Conservation (phyloP, 2,329 filamentous ascomycete genomes). For the Colletotrichum magnum region DNA sequence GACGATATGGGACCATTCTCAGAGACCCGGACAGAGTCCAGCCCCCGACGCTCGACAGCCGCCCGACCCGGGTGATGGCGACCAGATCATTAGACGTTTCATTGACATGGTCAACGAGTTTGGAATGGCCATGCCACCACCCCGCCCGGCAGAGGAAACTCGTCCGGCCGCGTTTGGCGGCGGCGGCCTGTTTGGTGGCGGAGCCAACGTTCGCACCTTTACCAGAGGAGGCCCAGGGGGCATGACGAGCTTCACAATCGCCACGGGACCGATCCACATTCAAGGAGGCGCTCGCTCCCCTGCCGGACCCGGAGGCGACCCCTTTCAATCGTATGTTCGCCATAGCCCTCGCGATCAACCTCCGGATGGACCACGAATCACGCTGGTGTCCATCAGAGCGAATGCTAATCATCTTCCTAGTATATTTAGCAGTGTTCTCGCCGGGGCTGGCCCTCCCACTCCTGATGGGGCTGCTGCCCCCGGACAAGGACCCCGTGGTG, state of each 20-base stretch:
- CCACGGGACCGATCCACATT: conserved; percentile 53
- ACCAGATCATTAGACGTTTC: conserved; percentile 59
- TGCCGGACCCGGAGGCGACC: conserved; percentile 47
- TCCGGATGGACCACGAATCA: conserved; percentile 36
- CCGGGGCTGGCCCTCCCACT: conserved; percentile 54
- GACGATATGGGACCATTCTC: conserved; percentile 46
- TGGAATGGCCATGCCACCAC: conserved; percentile 41
- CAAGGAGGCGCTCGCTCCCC: conserved; percentile 37
- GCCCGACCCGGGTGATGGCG: conserved; percentile 47
- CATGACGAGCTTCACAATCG: conserved; percentile 64
- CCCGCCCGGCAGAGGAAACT: conserved; percentile 25
- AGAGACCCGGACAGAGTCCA: conserved; percentile 26
- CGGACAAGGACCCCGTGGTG: conserved; percentile 31
- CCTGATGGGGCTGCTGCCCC: conserved; percentile 40
- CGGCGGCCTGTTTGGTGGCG: conserved; percentile 43
- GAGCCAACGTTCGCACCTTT: conserved; percentile 55
- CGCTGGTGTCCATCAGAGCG: conserved; percentile 37
- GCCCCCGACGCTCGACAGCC: conserved; percentile 21
- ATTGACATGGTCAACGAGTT: conserved; percentile 60
- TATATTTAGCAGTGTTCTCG: conserved; percentile 62
- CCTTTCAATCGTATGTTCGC: conserved; percentile 64
- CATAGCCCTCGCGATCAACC: conserved; percentile 22
- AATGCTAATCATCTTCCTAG: conserved; percentile 56
- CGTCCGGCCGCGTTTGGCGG: conserved; percentile 40
- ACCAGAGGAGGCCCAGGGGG: conserved; percentile 55